Conservation (phyloP, 1,139 yeast species). For the Sugiyamaella sp. region DNA sequence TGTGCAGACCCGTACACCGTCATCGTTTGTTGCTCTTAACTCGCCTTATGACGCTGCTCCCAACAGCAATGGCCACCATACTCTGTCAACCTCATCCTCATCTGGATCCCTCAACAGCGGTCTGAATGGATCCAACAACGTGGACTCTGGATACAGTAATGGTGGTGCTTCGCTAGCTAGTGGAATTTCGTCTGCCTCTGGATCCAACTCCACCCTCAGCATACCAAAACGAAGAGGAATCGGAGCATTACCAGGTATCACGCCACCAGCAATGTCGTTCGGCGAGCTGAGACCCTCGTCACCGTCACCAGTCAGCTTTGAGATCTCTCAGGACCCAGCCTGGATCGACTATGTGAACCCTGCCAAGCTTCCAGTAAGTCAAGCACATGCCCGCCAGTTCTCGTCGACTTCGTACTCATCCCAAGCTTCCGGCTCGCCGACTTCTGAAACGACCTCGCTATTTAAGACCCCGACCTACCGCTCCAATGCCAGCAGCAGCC, state of each 20-base stretch:
- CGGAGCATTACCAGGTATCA: slow-evolving; percentile 29
- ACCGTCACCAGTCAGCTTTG: slow-evolving; percentile 36
- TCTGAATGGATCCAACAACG: slow-evolving; percentile 3
- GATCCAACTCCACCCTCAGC: neutral
- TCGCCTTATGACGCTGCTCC: slow-evolving; percentile 11
- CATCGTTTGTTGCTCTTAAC: slow-evolving; percentile 15
- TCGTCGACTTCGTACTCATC: slow-evolving; percentile 16
- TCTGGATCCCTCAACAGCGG: slow-evolving; percentile 12
- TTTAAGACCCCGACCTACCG: slow-evolving; percentile 15
- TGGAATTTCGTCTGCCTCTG: slow-evolving; percentile 3
- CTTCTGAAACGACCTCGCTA: slow-evolving; percentile 5
- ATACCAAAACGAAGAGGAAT: slow-evolving; percentile 29
- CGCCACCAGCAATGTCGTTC: slow-evolving; percentile 25
- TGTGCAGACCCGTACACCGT: slow-evolving; percentile 32
- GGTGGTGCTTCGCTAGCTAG: neutral
- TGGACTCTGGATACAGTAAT: neutral
- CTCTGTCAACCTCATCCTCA: slow-evolving; percentile 22
- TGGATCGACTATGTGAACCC: slow-evolving; percentile 37
- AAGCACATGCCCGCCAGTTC: slow-evolving; percentile 20
- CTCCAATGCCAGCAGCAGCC: slow-evolving; percentile 6
- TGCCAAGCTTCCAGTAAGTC: slow-evolving; percentile 23
- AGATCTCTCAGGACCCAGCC: slow-evolving; percentile 37
- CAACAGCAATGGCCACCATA: slow-evolving; percentile 3
- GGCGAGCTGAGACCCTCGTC: slow-evolving; percentile 25
- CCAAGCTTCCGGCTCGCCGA: slow-evolving; percentile 2